Conservation (phyloP, 371 early-diverging fungal genomes). For the Apophysomyces sp. region DNA sequence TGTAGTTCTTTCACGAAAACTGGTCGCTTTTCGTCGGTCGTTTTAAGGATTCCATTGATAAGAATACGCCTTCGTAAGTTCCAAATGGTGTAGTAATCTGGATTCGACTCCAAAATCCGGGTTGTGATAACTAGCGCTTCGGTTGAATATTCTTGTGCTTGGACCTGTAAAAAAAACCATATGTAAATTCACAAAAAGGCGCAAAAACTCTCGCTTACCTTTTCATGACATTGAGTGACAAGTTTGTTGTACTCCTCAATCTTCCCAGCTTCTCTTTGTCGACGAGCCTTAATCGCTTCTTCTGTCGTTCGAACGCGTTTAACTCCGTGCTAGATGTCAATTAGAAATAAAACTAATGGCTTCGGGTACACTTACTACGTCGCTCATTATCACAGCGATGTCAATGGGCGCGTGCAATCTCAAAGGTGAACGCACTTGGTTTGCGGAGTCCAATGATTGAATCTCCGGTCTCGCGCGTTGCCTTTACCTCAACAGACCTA, state of each 20-base stretch:
- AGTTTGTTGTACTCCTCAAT: constrained; percentile 51
- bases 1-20: constrained; percentile 58
- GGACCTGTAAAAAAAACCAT: constrained; percentile 13
- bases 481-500: not conserved
- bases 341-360: not conserved
- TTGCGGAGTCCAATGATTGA: too few species aligned
- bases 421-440: not conserved
- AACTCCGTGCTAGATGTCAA: constrained; percentile 47
- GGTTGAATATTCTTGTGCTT: constrained; percentile 30
- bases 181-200: not conserved
- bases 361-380: constrained; percentile 16
- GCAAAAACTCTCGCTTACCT: constrained; percentile 15
- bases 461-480: not conserved
- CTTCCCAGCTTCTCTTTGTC: constrained; percentile 44
- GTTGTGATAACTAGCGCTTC: constrained; percentile 70
- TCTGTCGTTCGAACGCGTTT: constrained; percentile 46
- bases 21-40: constrained; percentile 28
- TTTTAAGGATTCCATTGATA: constrained; percentile 35
- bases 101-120: constrained; percentile 72
- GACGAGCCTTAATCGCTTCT: constrained; percentile 31
- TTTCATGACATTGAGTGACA: constrained; percentile 32
- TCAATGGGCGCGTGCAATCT: not conserved
- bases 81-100: constrained; percentile 92
- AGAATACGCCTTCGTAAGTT: constrained; percentile 79
- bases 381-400: constrained; percentile 13